Conservation (phyloP, 768 basidiomycete species). For the Gymnopilus junonius region DNA sequence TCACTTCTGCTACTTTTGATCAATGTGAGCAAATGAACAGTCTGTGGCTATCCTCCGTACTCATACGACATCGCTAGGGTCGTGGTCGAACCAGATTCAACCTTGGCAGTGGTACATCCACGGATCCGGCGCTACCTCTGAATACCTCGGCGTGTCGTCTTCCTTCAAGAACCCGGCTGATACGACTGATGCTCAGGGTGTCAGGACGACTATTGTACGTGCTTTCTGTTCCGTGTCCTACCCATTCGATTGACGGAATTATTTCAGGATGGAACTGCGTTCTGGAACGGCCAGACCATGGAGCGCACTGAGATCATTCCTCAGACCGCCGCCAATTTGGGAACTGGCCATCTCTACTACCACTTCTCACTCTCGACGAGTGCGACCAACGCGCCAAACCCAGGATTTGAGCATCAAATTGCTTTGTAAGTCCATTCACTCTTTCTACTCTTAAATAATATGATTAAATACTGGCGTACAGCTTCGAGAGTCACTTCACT, state of each 20-base stretch:
- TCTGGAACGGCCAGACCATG: conserved; percentile 27
- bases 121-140: conserved; percentile 18
- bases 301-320: conserved; percentile 23
- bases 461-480: background rate
- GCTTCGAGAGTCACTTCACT: conserved; percentile 26
- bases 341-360: conserved; percentile 26
- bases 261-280: conserved; percentile 20
- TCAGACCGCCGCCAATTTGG: conserved; percentile 22
- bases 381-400: conserved; percentile 21
- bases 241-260: background rate
- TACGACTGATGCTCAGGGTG: conserved; percentile 23
- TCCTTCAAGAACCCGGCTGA: conserved; percentile 25
- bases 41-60: background rate
- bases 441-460: background rate
- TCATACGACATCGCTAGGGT: conserved; percentile 11
- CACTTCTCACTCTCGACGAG: conserved; percentile 23
- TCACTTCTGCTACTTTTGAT: conserved; percentile 19
- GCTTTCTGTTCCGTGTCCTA: background rate
- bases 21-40: conserved; percentile 8
- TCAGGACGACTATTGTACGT: conserved; percentile 21
- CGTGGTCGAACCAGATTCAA: conserved; percentile 24
- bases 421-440: conserved; percentile 21
- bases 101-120: conserved; percentile 28
- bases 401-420: conserved; percentile 24
- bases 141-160: conserved; percentile 20